Evolutionary conservation across 306 rosid species (phyloP), one percentile per base, ranked within the genome.

Genomic region (Adenanthera pavonina): DNA sequence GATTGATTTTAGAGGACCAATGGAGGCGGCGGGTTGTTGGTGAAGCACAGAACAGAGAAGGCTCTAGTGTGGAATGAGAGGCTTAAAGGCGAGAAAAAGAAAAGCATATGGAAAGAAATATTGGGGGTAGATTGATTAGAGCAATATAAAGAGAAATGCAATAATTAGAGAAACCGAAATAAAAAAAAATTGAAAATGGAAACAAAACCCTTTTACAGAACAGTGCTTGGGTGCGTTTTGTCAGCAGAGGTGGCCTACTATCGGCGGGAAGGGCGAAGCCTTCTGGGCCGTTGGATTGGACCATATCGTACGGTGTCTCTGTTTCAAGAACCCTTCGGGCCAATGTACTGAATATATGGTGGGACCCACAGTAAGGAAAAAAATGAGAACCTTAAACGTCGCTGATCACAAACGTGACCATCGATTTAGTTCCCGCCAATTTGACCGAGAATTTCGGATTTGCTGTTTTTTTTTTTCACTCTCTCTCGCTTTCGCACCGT

Each of bases 351-450:
- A 81, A 77, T 74, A 72, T 76, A 12, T 57, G 0, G 77, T 84
- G 81, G 87, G 85, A 30, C 88, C 89, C 73, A 43, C 52, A 40
- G n/a, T 12, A 4, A 4, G 65, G n/a, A n/a, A n/a, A 81, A 53
- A 73, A 54, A 36, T 59, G 81, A 20, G 69, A 75, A 72, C 51
- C 78, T 81, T 78, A 30, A 80, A 81, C 69, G 74, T 79, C n/a
- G 38, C 60, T 47, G 43, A 59, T 74, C 74, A 83, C 89, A 79
- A 83, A 80, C 83, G 66, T 60, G 82, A 59, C 76, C 68, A 20
- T 15, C 5, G 77, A 78, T 75, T 78, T 71, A 84, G 80, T 89
- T 89, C 89, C 92, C 92, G 90, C 94, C 91, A 91, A 88, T 88
- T 87, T 80, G 80, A 87, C 84, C 93, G 88, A 77, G 78, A 93